These are phyloP conservation scores for Oryza officinalis DNA, from an alignment of 176 grass and related monocot genomes.

Conservation along the genomic window DNA sequence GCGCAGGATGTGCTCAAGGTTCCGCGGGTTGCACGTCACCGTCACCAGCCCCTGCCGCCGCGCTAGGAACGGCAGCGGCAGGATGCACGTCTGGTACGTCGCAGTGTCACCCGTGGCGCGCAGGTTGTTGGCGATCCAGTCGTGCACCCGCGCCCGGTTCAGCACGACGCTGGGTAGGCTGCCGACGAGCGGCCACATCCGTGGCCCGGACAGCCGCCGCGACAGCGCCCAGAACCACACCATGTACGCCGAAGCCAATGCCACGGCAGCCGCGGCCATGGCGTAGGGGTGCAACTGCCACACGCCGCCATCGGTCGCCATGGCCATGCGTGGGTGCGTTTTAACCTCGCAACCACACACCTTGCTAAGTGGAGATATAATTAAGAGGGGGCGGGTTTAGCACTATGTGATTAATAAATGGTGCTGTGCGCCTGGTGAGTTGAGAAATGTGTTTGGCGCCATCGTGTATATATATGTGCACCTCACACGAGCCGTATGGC, in stretches of 20 bases:
- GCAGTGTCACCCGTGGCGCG: constrained; percentile 61
- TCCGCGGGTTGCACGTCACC: constrained; percentile 88
- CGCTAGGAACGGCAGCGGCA: constrained; percentile 74
- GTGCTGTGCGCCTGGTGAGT: constrained; percentile 41
- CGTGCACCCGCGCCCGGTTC: constrained; percentile 76
- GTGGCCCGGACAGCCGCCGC: constrained; percentile 66
- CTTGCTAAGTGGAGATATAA: constrained; percentile 26
- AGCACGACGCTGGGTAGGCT: constrained; percentile 73
- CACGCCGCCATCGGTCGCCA: constrained; percentile 25
- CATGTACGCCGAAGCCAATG: constrained; percentile 60
- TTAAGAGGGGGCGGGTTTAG: constrained; percentile 30
- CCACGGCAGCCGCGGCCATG: constrained; percentile 14
- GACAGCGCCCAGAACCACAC: constrained; percentile 81
- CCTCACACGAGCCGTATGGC: constrained; percentile 45
- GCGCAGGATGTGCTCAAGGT: constrained; percentile 93
- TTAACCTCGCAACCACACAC: constrained; percentile 27
- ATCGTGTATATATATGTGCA: constrained; percentile 45
- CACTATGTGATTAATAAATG: constrained; percentile 43
- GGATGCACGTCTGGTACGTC: constrained; percentile 94
- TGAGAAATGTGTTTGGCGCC: constrained; percentile 64
- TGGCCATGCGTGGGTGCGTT: constrained; percentile 32
- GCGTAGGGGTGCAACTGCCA: constrained; percentile 22
- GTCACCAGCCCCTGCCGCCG: constrained; percentile 88
- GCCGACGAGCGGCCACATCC: constrained; percentile 80
- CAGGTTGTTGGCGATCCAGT: constrained; percentile 93